These are phyloP conservation scores for Chaetomium tenue DNA, from an alignment of 495 filamentous ascomycete genomes.

Conservation along the genomic window DNA sequence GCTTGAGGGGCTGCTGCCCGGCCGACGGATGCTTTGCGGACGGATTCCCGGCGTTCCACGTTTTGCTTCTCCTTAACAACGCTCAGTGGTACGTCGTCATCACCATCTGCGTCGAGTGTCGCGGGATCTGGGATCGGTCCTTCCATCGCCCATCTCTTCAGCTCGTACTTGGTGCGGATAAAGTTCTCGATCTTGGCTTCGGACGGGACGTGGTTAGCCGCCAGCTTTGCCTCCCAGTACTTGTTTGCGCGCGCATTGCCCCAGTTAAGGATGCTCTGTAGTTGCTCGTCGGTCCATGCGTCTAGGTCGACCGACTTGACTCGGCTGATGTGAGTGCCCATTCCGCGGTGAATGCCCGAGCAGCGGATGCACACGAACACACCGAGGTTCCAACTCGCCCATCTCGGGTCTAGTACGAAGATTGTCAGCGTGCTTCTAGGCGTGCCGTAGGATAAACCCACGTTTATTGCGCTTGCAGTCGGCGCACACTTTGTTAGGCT, in stretches of 20 bases:
- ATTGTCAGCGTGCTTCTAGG: slow-evolving; percentile 22
- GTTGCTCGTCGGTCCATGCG: slow-evolving; percentile 96
- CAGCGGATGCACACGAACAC: slow-evolving; percentile 97
- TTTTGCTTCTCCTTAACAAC: slow-evolving; percentile 58
- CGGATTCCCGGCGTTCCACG: slow-evolving; percentile 49
- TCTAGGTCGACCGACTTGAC: slow-evolving; percentile 98
- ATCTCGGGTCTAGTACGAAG: slow-evolving; percentile 73
- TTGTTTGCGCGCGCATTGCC: slow-evolving; percentile 94
- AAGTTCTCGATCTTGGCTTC: slow-evolving; percentile 99
- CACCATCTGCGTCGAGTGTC: slow-evolving; percentile 75
- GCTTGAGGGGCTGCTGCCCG: slow-evolving; percentile 41
- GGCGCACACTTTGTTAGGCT: slow-evolving; percentile 91
- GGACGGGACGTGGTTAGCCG: slow-evolving; percentile 89
- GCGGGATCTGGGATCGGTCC: slow-evolving; percentile 88
- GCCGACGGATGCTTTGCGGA: slow-evolving; percentile 44
- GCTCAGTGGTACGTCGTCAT: slow-evolving; percentile 72
- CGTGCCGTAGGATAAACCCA: slow-evolving; percentile 44
- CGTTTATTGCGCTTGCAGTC: slow-evolving; percentile 99
- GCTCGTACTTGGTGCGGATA: slow-evolving; percentile 96
- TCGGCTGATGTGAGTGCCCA: slow-evolving; percentile 97
- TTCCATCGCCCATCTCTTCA: slow-evolving; percentile 98
- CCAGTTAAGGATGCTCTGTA: slow-evolving; percentile 89
- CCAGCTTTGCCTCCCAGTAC: slow-evolving; percentile 97
- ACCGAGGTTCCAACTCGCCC: slow-evolving; percentile 96
- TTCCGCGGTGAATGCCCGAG: slow-evolving; percentile 95